Percentiles rank a stretch among this genome's conserved stretches.
Conservation (phyloP, 257 asterid species). For the Eucommia ulmoides region DNA sequence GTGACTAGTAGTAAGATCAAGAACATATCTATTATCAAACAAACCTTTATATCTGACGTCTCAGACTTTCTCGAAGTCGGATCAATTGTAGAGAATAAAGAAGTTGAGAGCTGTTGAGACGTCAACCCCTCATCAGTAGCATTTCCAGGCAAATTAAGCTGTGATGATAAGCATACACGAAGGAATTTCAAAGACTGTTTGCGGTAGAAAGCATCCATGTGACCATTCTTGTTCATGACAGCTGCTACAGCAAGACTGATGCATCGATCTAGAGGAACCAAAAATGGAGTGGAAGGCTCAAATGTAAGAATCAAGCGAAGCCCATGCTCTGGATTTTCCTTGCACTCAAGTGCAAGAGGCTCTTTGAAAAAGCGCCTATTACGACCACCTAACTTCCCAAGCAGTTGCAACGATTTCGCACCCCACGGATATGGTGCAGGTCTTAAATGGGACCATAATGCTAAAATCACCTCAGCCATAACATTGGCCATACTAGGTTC, state of each 20-base stretch:
- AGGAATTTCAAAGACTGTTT: constrained; percentile 90
- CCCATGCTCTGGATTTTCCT: constrained; percentile 99
- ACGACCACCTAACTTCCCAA: constrained; percentile 97
- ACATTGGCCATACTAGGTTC: constrained; percentile 99
- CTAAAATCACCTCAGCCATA: constrained; percentile 97
- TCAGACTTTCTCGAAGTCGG: constrained; percentile 84
- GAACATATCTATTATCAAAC: constrained; percentile 8
- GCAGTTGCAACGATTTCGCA: constrained; percentile 85
- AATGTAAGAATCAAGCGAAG: constrained; percentile 90
- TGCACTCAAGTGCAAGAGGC: constrained; percentile 96
- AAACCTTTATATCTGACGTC: constrained; percentile 81
- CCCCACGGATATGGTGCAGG: constrained; percentile 99
- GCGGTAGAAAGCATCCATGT: constrained; percentile 68
- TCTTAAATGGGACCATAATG: constrained; percentile 93
- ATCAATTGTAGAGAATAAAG: constrained; percentile 75
- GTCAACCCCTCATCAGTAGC: constrained; percentile 65
- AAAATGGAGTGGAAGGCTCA: constrained; percentile 94
- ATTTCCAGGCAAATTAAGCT: constrained; percentile 91
- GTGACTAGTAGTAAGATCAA: neutral
- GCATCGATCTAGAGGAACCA: constrained; percentile 97
- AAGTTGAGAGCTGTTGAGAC: constrained; percentile 52
- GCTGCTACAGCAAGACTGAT: constrained; percentile 95
- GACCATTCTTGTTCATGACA: constrained; percentile 66
- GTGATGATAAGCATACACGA: constrained; percentile 92
- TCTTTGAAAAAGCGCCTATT: constrained; percentile 97